Evolutionary conservation across 345 rosid genomes (phyloP).

Genomic region (Sisymbrium altissimum): DNA sequence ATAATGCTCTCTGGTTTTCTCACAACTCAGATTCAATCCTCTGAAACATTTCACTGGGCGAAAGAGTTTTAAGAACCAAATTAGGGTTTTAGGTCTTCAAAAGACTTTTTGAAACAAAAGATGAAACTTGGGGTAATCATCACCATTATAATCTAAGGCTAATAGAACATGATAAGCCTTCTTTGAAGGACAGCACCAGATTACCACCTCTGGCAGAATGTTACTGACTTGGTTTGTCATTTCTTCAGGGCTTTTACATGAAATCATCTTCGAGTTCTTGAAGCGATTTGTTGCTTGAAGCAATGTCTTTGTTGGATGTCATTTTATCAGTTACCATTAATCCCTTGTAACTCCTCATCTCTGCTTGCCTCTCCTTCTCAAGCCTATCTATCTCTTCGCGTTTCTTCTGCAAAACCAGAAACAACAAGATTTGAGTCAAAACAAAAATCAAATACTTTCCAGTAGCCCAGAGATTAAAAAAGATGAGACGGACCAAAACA

Average conservation of each 20-base stretch:
- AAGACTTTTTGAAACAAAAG: conserved; percentile 18
- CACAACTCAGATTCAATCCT: conserved; percentile 12
- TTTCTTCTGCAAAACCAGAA: conserved; percentile 57
- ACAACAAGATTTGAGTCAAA: not conserved
- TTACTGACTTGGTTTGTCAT: conserved; percentile 20
- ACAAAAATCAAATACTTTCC: not conserved
- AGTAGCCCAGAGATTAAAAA: not conserved
- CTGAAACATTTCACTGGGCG: conserved; percentile 23
- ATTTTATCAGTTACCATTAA: conserved; percentile 93
- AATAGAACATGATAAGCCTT: conserved; percentile 13
- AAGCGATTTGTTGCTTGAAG: conserved; percentile 71
- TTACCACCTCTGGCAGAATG: conserved; percentile 9
- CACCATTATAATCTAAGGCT: conserved; percentile 21
- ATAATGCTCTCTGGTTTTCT: not conserved
- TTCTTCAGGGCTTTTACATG: conserved; percentile 51
- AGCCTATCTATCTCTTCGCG: conserved; percentile 86
- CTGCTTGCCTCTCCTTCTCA: conserved; percentile 91
- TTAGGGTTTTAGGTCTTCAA: conserved; percentile 10
- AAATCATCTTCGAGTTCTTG: conserved; percentile 98
- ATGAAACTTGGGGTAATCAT: conserved; percentile 17
- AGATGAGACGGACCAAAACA: not conserved
- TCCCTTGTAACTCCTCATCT: conserved; percentile 93
- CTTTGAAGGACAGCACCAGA: conserved; percentile 25
- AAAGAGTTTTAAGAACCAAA: conserved; percentile 19
- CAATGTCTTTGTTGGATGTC: conserved; percentile 94